Evolutionary conservation across 176 grass and related monocot species (phyloP).

Genomic region (Zea mays): Zm-B73-REFERENCE-NAM-5.0 NC_050100.1:225996501-225997000

Average conservation of each 20-base stretch:
- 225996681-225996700: slow-evolving; percentile 62
- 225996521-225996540: slow-evolving; percentile 52
- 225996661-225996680: slow-evolving; percentile 63
- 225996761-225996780: slow-evolving; percentile 65
- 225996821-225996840: slow-evolving; percentile 93
- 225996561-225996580: slow-evolving; percentile 64
- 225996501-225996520: slow-evolving; percentile 48
- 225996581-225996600: slow-evolving; percentile 68
- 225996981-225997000: no score
- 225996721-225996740: slow-evolving; percentile 65
- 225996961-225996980: slow-evolving; percentile 46
- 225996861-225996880: slow-evolving; percentile 51
- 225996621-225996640: slow-evolving; percentile 79
- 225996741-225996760: slow-evolving; percentile 71
- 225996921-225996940: slow-evolving; percentile 69
- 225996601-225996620: slow-evolving; percentile 80
- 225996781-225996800: slow-evolving; percentile 55
- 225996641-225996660: slow-evolving; percentile 66
- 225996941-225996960: slow-evolving; percentile 48
- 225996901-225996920: slow-evolving; percentile 82
- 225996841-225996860: slow-evolving; percentile 67
- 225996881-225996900: slow-evolving; percentile 73
- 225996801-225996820: slow-evolving; percentile 60
- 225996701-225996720: slow-evolving; percentile 63
- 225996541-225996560: slow-evolving; percentile 33